Base-by-base conservation (phyloP, 345 rosid genomes). In the Linum usitatissimum region DNA sequence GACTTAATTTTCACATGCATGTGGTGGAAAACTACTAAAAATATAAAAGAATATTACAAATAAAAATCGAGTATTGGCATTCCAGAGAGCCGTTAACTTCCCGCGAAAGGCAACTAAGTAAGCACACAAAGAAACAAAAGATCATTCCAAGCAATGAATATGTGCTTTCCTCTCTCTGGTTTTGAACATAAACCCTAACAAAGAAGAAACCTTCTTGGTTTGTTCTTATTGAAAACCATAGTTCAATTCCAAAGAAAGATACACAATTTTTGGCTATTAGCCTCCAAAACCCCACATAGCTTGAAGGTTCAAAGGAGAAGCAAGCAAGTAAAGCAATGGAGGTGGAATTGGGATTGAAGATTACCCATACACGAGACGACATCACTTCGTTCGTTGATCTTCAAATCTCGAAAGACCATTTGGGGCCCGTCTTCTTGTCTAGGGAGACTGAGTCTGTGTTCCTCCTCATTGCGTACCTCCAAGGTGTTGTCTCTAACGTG, bases 271-370 rank as follows among this genome's bases (percentile, higher is more conserved):
- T 12, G 13, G 39, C 18, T 18, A 48, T 18, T 15, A 23, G 19
- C 31, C 39, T 0, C 38, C 38, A 34, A 5, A 8, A 8, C 31
- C 3, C 3, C 8, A 18, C 23, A 3, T 20, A 23, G 38, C 51
- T 10, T 7, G 18, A 15, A 54, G 57, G 20, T 9, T 12, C 7
- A 55, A 12, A 9, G 12, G 59, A 28, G 18, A 23, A 53, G 13
- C n/a, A n/a, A n/a, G n/a, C n/a, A n/a, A n/a, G n/a, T n/a, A n/a
- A n/a, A n/a, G n/a, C 0, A 19, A 91, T 92, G 96, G 95, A 88
- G 89, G 72, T 88, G 2, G 96, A 92, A 79, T 49, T 92, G 54
- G 91, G 86, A 59, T 75, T 92, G 30, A 86, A 84, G 83, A 76
- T 87, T 72, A 84, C 90, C 4, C 87, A 59, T 57, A 84, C 77